Percentiles rank a stretch among this genome's conserved stretches.
These are phyloP conservation scores for Dipteronia sinensis DNA, from an alignment of 345 rosid species.

Conservation along the genomic window DNA sequence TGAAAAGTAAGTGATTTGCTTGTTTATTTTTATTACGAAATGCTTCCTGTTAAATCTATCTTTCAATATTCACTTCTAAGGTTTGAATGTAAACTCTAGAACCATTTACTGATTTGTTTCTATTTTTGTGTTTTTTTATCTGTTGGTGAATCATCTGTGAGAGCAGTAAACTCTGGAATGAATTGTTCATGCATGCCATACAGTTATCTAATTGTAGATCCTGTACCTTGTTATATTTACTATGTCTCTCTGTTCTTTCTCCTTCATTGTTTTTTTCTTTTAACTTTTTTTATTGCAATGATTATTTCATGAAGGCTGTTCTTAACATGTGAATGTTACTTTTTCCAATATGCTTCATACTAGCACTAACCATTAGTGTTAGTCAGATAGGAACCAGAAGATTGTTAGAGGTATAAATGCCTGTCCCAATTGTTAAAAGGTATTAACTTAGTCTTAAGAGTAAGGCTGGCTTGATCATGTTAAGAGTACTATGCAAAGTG, in stretches of 20 bases:
- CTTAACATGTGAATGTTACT: not conserved
- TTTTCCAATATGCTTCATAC: not conserved
- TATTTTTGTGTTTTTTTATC: not conserved
- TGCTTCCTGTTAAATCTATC: not conserved
- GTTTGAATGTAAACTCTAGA: not conserved
- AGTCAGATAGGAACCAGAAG: not conserved
- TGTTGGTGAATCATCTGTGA: not conserved
- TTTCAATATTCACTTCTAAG: not conserved
- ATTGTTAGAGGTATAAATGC: too few relatives aligned
- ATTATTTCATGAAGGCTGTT: too few relatives aligned
- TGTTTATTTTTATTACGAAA: conserved; percentile 10
- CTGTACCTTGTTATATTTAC: not conserved
- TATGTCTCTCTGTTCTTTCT: too few relatives aligned
- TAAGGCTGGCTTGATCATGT: not conserved
- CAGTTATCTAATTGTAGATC: not conserved
- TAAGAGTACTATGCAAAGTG: not conserved
- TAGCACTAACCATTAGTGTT: not conserved
- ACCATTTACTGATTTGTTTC: not conserved
- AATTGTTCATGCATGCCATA: not conserved
- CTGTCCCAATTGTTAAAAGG: too few relatives aligned
- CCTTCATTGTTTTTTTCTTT: too few relatives aligned
- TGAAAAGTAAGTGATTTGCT: conserved; percentile 40
- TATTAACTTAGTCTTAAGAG: not conserved
- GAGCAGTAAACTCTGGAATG: not conserved
- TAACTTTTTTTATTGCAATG: too few relatives aligned